These are phyloP conservation scores for Penicillium sp. DNA, from an alignment of 2,329 filamentous ascomycete species.

Conservation along the genomic window DNA sequence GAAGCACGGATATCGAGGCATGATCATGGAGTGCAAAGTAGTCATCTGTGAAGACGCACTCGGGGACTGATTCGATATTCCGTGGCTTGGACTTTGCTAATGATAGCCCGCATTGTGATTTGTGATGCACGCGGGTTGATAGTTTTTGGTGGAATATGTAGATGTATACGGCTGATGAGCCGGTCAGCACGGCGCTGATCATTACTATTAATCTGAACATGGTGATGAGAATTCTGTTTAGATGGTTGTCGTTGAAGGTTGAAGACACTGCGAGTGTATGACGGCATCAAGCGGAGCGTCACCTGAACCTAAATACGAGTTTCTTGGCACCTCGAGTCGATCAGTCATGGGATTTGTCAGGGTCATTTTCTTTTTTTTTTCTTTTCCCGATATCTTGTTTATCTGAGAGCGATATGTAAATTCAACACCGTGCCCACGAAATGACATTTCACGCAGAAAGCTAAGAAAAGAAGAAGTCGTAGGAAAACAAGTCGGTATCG, in stretches of 20 bases:
- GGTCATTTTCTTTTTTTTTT: neutral
- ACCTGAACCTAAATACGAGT: neutral
- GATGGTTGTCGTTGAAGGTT: neutral
- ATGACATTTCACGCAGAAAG: neutral
- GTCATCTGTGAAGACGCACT: slow-evolving; percentile 14
- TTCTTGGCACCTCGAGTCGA: neutral
- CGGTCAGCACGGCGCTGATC: slow-evolving; percentile 16
- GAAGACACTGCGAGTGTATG: neutral
- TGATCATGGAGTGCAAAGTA: slow-evolving; percentile 25
- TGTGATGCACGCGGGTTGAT: slow-evolving; percentile 24
- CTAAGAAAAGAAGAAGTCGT: neutral
- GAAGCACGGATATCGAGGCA: slow-evolving; percentile 21
- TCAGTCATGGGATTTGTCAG: neutral
- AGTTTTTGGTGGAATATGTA: slow-evolving; percentile 26
- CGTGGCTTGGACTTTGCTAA: slow-evolving; percentile 7
- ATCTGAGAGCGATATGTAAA: too few relatives aligned
- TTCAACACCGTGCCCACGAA: too few relatives aligned
- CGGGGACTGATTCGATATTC: slow-evolving; percentile 26
- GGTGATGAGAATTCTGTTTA: neutral
- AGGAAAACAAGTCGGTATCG: neutral
- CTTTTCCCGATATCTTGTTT: neutral
- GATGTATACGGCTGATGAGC: slow-evolving; percentile 21
- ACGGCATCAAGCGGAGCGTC: neutral
- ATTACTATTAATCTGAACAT: slow-evolving; percentile 16
- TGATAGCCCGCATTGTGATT: slow-evolving; percentile 18